Conservation (phyloP, 1,284 basidiomycete species). For the Abortiporus biennis region DNA sequence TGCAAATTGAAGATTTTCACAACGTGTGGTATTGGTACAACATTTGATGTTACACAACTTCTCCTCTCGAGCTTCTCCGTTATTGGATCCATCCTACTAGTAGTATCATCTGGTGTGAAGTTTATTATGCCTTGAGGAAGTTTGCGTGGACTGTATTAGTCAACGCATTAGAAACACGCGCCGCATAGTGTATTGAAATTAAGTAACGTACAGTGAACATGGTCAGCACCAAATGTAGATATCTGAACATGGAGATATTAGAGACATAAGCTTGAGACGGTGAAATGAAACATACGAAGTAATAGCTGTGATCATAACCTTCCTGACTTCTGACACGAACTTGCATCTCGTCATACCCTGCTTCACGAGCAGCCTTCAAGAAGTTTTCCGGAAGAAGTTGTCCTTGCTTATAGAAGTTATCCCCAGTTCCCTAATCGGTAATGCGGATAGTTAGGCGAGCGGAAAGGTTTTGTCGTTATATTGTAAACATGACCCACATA, state of each 20-base stretch:
- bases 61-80: too few species aligned
- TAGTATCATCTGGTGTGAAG: too few species aligned
- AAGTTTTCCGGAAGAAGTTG: conserved; percentile 92
- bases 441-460: conserved; percentile 5
- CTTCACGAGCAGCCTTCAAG: conserved; percentile 66
- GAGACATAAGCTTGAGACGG: not conserved
- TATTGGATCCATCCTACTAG: too few species aligned
- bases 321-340: conserved; percentile 80
- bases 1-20: not conserved
- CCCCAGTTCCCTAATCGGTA: conserved; percentile 65
- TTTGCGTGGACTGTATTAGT: conserved; percentile 61
- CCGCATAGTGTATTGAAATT: not conserved
- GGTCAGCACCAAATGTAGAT: conserved; percentile 57
- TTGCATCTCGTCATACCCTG: conserved; percentile 70
- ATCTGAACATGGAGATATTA: conserved; percentile 33
- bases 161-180: not conserved
- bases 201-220: conserved; percentile 30
- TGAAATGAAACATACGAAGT: conserved; percentile 60
- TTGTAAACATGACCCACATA: conserved; percentile 46
- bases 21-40: too few species aligned
- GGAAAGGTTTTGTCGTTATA: not conserved
- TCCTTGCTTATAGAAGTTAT: conserved; percentile 82
- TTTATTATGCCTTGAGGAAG: conserved; percentile 72
- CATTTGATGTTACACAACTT: too few species aligned
- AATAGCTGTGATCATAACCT: conserved; percentile 93